Evolutionary conservation across 305 asterid species (phyloP).

Genomic region (Andrographis paniculata): DNA sequence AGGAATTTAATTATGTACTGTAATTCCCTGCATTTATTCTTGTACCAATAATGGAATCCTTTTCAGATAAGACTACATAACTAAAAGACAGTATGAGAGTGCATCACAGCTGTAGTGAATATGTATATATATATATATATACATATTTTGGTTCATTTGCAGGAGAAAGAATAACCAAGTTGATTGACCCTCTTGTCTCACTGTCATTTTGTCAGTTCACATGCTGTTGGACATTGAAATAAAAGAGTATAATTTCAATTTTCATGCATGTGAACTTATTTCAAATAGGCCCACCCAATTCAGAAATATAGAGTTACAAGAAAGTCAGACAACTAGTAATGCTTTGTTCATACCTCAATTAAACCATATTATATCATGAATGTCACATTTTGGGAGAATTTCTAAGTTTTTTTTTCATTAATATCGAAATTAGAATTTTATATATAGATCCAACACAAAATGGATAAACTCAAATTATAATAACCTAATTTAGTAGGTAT

Average conservation of each 20-base stretch:
- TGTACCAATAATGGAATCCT: background rate
- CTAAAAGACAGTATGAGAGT: background rate
- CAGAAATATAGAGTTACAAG: background rate
- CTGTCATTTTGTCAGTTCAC: background rate
- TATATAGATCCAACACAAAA: no score
- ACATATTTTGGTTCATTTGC: no score
- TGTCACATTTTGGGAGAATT: no score
- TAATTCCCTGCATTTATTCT: background rate
- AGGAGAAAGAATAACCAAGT: background rate
- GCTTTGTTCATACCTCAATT: background rate
- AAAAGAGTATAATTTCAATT: background rate
- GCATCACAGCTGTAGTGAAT: background rate
- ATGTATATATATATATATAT: background rate
- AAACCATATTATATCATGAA: background rate
- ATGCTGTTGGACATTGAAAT: background rate
- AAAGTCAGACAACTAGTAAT: background rate
- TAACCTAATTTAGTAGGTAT: no score
- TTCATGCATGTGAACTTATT: background rate
- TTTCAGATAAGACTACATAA: background rate
- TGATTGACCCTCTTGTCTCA: background rate
- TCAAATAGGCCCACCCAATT: background rate
- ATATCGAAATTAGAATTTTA: no score
- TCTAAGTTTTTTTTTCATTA: no score
- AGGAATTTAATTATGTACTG: background rate
- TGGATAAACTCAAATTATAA: no score